Percentiles rank a stretch among this genome's conserved stretches.
These are phyloP conservation scores for Coniosporium apollinis DNA, from an alignment of 495 filamentous ascomycete species.

Conservation along the genomic window DNA sequence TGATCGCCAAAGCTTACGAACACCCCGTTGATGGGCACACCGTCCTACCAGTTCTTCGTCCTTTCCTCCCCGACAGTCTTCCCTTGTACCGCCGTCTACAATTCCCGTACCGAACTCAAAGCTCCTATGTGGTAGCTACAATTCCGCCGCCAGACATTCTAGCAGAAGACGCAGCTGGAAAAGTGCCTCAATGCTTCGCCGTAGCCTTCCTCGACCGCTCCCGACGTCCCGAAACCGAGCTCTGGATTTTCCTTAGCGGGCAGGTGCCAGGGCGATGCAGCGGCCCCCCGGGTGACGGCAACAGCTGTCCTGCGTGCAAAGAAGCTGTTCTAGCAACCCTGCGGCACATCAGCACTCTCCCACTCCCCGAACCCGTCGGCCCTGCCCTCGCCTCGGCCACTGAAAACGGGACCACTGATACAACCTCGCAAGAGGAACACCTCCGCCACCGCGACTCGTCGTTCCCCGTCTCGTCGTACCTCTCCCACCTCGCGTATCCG, in stretches of 20 bases:
- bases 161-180: slow-evolving; percentile 5
- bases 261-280: slow-evolving; percentile 5
- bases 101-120: slow-evolving; percentile 7
- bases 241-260: slow-evolving; percentile 17
- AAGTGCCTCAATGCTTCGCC: slow-evolving; percentile 12
- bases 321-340: too few species aligned
- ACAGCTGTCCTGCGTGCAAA: too few species aligned
- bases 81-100: slow-evolving; percentile 20
- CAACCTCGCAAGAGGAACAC: too few species aligned
- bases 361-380: too few species aligned
- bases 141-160: too few species aligned
- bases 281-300: too few species aligned
- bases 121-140: slow-evolving; percentile 7
- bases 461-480: too few species aligned
- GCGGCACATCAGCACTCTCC: too few species aligned
- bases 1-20: neutral
- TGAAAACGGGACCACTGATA: too few species aligned
- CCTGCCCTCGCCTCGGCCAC: too few species aligned
- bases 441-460: too few species aligned
- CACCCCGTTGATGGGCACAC: neutral
- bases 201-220: slow-evolving; percentile 21
- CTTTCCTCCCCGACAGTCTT: slow-evolving; percentile 16
- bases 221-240: slow-evolving; percentile 21
- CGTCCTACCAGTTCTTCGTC: slow-evolving; percentile 10
- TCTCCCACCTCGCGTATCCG: slow-evolving; percentile 1